These are phyloP conservation scores for Gossypium australe DNA, from an alignment of 345 rosid species.

Conservation along the genomic window DNA sequence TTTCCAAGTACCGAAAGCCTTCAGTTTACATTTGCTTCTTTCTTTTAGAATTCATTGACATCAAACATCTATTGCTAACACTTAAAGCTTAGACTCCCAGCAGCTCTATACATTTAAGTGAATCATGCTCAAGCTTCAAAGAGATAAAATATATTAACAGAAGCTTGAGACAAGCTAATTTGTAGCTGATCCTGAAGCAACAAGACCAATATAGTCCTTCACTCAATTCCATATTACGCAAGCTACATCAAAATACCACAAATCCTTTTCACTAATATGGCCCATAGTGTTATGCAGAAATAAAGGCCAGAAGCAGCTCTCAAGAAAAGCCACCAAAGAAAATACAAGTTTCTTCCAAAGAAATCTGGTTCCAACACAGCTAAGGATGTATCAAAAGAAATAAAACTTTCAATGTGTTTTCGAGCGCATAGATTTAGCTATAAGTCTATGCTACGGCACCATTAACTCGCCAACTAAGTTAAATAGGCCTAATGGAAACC, in stretches of 20 bases:
- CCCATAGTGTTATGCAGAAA: neutral
- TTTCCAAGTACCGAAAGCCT: neutral
- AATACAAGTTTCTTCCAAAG: no score
- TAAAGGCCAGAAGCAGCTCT: neutral
- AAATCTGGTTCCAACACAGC: neutral
- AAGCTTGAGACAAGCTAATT: neutral
- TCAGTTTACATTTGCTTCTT: neutral
- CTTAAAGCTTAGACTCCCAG: neutral
- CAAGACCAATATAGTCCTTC: neutral
- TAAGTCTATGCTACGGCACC: no score
- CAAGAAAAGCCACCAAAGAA: neutral
- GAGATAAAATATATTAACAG: neutral
- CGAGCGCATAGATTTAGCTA: neutral
- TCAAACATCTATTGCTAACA: neutral
- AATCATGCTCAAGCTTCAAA: neutral
- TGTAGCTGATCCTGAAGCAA: neutral
- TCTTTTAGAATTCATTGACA: neutral
- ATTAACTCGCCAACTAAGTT: neutral
- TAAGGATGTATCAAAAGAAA: neutral
- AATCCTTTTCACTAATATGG: neutral
- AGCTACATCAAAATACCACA: neutral
- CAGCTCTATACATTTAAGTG: neutral
- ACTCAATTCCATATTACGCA: neutral
- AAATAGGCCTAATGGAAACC: no score
- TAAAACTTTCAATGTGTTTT: neutral